Base-by-base conservation (phyloP, 192 early-diverging fungal species). In the Coemansia sp. region DNA sequence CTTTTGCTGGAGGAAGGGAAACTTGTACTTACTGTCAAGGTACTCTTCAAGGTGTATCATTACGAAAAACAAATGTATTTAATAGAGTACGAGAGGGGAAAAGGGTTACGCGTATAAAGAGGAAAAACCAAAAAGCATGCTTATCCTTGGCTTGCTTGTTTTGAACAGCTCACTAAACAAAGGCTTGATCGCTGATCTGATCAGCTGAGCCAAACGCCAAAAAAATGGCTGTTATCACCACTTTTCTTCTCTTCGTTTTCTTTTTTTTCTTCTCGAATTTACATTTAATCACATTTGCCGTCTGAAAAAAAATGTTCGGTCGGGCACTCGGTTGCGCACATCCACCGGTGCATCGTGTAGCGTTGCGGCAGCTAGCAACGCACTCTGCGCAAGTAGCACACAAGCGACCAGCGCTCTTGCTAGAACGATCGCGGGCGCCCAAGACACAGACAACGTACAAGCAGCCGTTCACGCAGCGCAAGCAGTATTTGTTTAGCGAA, bases 31-130 rank as follows among this genome's bases (percentile, higher is more conserved):
- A 83, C 75, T 95, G 81, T 98, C 96, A 14, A 98, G 78, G 71
- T 98, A 98, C 65, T 98, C 96, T 72, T 98, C 90, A 11, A 92
- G 83, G 64, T 93, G 90, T 26, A 88, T 68, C 81, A 83, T 83
- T 57, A 6, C 55, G 5, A 5, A 52, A 51, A 63, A 26, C 5
- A 36, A 38, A 59, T 0, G n/a, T 18, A 59, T 38, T 59, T 6
- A 59, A 15, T 35, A 59, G 57, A 59, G 35, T 10, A 38, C 9
- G 20, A 36, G 36, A 58, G 36, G 36, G 34, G 33, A 26, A 55
- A 30, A 56, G 9, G 21, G 53, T 14, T 8, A 52, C 20, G 45
- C 45, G n/a, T 30, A 30, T 30, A 30, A 48, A 49, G 24, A 53
- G 11, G 5, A 14, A 26, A 23, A 51, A 51, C 21, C 49, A 20